phyloP scores from a whole-genome alignment of 2,329 filamentous ascomycete genomes.

The Aspergillus hiratsukae region DNA sequence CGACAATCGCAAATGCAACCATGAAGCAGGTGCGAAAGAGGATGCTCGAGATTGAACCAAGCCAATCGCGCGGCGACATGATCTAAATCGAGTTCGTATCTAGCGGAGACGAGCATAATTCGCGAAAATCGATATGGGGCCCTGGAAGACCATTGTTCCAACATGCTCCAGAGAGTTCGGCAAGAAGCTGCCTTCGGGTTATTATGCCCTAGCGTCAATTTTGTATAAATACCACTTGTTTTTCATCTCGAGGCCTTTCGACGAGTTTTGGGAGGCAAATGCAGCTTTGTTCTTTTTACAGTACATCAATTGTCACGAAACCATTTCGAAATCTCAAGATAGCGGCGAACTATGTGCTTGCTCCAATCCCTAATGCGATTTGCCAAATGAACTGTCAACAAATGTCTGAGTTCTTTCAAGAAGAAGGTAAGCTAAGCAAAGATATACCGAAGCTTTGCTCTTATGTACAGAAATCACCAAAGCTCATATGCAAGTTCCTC shows the following conservation, averaged over 20 bases:
- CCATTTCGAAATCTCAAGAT: not conserved
- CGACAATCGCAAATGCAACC: not conserved
- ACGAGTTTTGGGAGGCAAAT: not conserved
- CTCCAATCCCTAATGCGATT: not conserved
- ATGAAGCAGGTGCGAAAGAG: not conserved
- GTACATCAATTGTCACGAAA: not conserved
- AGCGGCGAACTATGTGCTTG: not conserved
- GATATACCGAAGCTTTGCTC: not conserved
- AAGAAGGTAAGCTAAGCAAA: not conserved
- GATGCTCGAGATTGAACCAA: not conserved
- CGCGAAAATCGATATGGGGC: not conserved
- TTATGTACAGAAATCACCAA: slow-evolving; percentile 4
- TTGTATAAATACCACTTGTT: slow-evolving; percentile 8
- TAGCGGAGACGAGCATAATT: not conserved
- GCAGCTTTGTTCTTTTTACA: not conserved
- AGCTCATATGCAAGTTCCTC: slow-evolving; percentile 5
- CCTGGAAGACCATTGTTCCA: not conserved
- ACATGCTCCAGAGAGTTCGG: not conserved
- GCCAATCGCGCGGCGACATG: not conserved
- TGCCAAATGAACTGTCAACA: not conserved
- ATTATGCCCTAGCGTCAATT: slow-evolving; percentile 3
- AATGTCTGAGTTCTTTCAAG: not conserved
- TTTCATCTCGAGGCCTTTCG: not conserved
- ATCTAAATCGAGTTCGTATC: not conserved
- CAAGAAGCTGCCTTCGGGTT: not conserved